Conservation (phyloP, 2,329 filamentous ascomycete species). For the Paradendryphiella salina region DNA sequence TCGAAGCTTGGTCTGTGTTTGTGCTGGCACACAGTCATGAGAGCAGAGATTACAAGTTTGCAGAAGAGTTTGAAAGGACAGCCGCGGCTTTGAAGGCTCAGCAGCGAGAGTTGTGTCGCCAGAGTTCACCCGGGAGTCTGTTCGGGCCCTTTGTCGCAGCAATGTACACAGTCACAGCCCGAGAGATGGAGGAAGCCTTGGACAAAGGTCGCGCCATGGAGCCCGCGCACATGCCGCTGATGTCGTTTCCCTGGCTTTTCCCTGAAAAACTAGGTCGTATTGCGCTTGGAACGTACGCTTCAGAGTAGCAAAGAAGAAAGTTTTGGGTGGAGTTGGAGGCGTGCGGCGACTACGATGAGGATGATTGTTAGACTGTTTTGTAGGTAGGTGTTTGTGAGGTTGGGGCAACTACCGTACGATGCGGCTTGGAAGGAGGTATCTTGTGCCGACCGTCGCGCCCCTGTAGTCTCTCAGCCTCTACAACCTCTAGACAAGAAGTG, state of each 20-base stretch:
- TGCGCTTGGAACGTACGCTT: conserved; percentile 71
- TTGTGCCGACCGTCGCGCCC: too few relatives aligned
- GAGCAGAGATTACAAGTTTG: conserved; percentile 79
- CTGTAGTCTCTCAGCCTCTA: neutral
- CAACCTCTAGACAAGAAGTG: conserved; percentile 6
- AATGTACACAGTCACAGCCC: conserved; percentile 82
- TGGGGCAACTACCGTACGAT: too few relatives aligned
- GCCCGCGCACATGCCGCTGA: conserved; percentile 71
- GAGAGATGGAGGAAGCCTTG: conserved; percentile 66
- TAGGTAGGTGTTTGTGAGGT: too few relatives aligned
- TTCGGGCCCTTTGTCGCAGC: conserved; percentile 77
- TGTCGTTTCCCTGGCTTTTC: conserved; percentile 95
- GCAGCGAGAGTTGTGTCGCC: conserved; percentile 63
- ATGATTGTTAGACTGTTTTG: too few relatives aligned
- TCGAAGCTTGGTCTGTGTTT: conserved; percentile 89
- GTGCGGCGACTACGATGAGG: too few relatives aligned
- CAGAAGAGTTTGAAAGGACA: conserved; percentile 77
- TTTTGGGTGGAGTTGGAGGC: too few relatives aligned
- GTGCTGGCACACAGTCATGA: conserved; percentile 73
- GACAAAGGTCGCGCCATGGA: conserved; percentile 51
- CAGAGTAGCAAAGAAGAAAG: conserved; percentile 16
- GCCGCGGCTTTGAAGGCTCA: conserved; percentile 67
- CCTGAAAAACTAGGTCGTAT: conserved; percentile 46
- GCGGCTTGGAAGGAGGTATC: too few relatives aligned
- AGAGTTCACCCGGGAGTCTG: conserved; percentile 43